Evolutionary conservation across 306 rosid genomes (phyloP).

Genomic region (Castanea mollissima): DNA sequence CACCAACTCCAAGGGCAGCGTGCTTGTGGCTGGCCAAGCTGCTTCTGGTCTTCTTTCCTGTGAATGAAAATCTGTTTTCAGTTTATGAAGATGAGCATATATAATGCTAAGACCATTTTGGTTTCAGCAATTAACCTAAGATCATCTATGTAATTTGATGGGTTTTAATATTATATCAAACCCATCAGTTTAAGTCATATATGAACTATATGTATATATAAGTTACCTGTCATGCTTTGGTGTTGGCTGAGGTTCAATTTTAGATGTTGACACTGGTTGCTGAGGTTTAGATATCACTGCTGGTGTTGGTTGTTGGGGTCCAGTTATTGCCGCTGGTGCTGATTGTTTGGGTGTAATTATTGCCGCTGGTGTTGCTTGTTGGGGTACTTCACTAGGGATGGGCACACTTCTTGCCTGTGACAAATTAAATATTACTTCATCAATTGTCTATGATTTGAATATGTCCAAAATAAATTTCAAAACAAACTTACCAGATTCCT

Average conservation of each 20-base stretch:
- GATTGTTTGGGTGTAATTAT: slow-evolving; percentile 16
- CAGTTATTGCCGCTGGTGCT: slow-evolving; percentile 9
- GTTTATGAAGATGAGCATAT: background rate
- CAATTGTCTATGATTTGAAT: background rate
- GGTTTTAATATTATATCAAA: background rate
- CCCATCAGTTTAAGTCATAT: background rate
- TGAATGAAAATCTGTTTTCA: background rate
- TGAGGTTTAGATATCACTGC: slow-evolving; percentile 17
- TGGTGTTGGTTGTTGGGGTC: slow-evolving; percentile 8
- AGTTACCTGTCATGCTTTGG: slow-evolving; percentile 23
- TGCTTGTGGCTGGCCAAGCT: slow-evolving; percentile 4
- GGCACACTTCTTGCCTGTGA: slow-evolving; percentile 60
- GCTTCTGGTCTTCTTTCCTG: background rate
- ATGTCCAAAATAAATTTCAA: background rate
- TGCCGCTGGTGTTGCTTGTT: slow-evolving; percentile 8
- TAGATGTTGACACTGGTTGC: slow-evolving; percentile 9
- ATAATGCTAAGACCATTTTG: background rate
- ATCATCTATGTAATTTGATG: background rate
- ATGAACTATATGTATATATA: too few relatives aligned
- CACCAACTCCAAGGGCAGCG: slow-evolving; percentile 30
- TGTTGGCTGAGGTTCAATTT: slow-evolving; percentile 17
- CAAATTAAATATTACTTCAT: slow-evolving; percentile 3
- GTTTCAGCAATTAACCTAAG: background rate
- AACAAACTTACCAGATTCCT: slow-evolving; percentile 59
- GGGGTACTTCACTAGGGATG: slow-evolving; percentile 50